phyloP scores from a whole-genome alignment of 2,329 filamentous ascomycete species.

The Raffaelea ambrosiae region DNA sequence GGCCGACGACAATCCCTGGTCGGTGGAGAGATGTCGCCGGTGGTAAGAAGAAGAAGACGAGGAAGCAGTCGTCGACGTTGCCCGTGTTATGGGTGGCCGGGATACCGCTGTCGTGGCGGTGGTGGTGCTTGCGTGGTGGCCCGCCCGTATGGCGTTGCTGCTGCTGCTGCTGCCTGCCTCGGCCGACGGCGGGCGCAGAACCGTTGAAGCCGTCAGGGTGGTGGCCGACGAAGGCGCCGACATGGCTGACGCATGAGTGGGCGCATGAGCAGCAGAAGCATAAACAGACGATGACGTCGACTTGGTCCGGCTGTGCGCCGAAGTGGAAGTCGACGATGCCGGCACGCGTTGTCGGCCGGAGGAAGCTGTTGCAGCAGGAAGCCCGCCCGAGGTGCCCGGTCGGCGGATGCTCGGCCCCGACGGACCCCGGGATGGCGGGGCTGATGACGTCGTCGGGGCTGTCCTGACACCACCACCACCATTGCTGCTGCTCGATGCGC shows the following conservation, averaged over 20 bases:
- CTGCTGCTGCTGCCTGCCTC: constrained; percentile 10
- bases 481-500: no score
- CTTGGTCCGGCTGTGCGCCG: constrained; percentile 6
- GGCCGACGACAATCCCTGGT: no score
- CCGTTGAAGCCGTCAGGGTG: constrained; percentile 26
- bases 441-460: neutral
- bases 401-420: neutral
- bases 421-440: neutral
- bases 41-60: neutral
- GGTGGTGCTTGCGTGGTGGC: constrained; percentile 1
- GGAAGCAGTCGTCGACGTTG: constrained; percentile 1
- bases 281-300: constrained; percentile 5
- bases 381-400: neutral
- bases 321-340: neutral
- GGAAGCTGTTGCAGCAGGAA: neutral
- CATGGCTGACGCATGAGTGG: neutral
- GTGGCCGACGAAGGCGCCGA: constrained; percentile 21
- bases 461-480: no score
- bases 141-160: neutral
- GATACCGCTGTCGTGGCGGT: neutral
- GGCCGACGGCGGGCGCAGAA: constrained; percentile 27
- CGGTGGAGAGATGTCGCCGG: neutral
- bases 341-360: neutral
- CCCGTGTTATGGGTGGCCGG: constrained; percentile 11
- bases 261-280: no score